phyloP scores from a whole-genome alignment of 345 rosid genomes.

The Orychophragmus violaceus region DNA sequence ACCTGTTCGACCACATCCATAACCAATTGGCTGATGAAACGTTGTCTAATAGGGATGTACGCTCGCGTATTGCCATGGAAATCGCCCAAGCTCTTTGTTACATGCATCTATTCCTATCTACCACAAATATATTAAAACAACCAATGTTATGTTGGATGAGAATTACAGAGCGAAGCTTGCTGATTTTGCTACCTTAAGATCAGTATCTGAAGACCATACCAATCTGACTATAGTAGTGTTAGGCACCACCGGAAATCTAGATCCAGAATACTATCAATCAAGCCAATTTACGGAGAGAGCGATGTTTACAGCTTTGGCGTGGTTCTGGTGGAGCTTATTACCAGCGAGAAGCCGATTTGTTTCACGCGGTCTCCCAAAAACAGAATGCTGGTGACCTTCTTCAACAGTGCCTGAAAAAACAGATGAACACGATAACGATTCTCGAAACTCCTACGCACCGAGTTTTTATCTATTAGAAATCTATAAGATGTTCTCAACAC shows the following conservation, averaged over 20 bases:
- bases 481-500: too few species aligned
- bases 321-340: background rate
- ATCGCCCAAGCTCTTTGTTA: background rate
- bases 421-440: too few species aligned
- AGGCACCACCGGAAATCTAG: background rate
- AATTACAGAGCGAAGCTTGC: background rate
- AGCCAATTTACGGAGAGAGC: background rate
- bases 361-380: background rate
- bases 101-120: background rate
- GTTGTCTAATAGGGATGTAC: background rate
- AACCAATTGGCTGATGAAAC: background rate
- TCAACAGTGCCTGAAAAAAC: too few species aligned
- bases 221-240: background rate
- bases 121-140: background rate
- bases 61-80: background rate
- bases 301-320: background rate
- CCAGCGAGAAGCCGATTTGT: background rate
- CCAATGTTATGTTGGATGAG: background rate
- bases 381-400: background rate
- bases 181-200: background rate
- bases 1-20: background rate
- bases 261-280: background rate
- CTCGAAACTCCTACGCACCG: too few species aligned
- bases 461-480: too few species aligned
- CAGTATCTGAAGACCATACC: background rate